Evolutionary conservation across 2,329 filamentous ascomycete genomes (phyloP).

Genomic region (Penicillium sp.): DNA sequence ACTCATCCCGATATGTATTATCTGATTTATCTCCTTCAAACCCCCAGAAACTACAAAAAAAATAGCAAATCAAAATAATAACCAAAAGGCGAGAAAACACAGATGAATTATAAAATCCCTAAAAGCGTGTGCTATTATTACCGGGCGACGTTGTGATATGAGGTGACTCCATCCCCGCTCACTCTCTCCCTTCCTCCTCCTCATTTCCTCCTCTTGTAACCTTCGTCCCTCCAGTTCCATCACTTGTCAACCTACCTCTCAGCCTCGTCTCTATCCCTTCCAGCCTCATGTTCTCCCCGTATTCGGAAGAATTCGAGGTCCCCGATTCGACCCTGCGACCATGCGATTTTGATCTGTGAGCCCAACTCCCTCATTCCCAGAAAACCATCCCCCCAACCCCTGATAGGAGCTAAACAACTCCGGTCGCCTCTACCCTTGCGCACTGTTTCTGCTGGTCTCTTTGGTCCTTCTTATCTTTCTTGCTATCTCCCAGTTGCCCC

Average conservation of each 20-base stretch:
- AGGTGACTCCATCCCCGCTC: conserved; percentile 26
- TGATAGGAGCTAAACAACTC: neutral
- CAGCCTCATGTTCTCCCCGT: conserved; percentile 28
- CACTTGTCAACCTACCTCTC: neutral
- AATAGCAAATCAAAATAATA: neutral
- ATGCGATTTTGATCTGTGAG: conserved; percentile 28
- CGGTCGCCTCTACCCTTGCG: conserved; percentile 10
- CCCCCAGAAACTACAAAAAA: neutral
- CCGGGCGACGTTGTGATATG: conserved; percentile 17
- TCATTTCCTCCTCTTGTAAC: conserved; percentile 8
- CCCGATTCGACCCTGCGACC: conserved; percentile 26
- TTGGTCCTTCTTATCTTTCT: conserved; percentile 16
- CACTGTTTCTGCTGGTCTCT: conserved; percentile 2
- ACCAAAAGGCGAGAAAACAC: neutral
- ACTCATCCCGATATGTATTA: neutral
- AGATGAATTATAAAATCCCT: neutral
- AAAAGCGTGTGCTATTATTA: conserved; percentile 4
- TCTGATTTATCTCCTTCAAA: neutral
- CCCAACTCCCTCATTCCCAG: conserved; percentile 7
- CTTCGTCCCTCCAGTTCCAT: conserved; percentile 5
- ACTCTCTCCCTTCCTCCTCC: conserved; percentile 9
- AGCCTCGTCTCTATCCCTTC: neutral
- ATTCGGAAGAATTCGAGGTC: conserved; percentile 28
- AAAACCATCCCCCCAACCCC: conserved; percentile 6
- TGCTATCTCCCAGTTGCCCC: neutral